phyloP scores from a whole-genome alignment of 2,329 filamentous ascomycete species.

The Trichoderma oligosporum region DNA sequence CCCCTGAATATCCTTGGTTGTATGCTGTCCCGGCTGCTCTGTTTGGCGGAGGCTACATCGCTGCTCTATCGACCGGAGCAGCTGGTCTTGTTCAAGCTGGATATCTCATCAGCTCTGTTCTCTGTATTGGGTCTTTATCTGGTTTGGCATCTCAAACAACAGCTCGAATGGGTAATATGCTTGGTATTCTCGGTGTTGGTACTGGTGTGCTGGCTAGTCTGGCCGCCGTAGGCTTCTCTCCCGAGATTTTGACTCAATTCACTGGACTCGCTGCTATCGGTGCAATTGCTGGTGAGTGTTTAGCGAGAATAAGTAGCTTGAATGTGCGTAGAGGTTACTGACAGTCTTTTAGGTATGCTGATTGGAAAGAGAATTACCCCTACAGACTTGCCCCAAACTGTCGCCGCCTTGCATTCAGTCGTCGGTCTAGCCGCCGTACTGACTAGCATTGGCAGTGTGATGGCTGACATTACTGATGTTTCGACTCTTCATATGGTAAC shows the following conservation, averaged over 20 bases:
- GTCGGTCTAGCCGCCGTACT: slow-evolving; percentile 85
- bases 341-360: slow-evolving; percentile 51
- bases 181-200: slow-evolving; percentile 81
- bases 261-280: slow-evolving; percentile 71
- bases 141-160: slow-evolving; percentile 78
- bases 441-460: slow-evolving; percentile 82
- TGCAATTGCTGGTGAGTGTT: slow-evolving; percentile 52
- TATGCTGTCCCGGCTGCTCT: slow-evolving; percentile 73
- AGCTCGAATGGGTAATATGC: slow-evolving; percentile 77
- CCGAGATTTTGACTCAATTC: slow-evolving; percentile 76
- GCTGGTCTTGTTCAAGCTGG: slow-evolving; percentile 83
- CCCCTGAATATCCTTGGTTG: slow-evolving; percentile 82
- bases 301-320: too few relatives aligned
- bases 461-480: slow-evolving; percentile 66
- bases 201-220: slow-evolving; percentile 81
- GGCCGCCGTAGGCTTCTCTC: slow-evolving; percentile 73
- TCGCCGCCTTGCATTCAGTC: slow-evolving; percentile 84
- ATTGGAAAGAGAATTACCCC: slow-evolving; percentile 86
- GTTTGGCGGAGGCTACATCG: slow-evolving; percentile 77
- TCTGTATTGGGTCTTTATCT: slow-evolving; percentile 82
- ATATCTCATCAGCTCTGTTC: slow-evolving; percentile 76
- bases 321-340: neutral
- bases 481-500: slow-evolving; percentile 80
- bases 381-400: slow-evolving; percentile 83
- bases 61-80: slow-evolving; percentile 75